Evolutionary conservation across 805 yeast species (phyloP), one percentile per base, ranked within the genome.

Genomic region (Nakazawaea ambrosiae): DNA sequence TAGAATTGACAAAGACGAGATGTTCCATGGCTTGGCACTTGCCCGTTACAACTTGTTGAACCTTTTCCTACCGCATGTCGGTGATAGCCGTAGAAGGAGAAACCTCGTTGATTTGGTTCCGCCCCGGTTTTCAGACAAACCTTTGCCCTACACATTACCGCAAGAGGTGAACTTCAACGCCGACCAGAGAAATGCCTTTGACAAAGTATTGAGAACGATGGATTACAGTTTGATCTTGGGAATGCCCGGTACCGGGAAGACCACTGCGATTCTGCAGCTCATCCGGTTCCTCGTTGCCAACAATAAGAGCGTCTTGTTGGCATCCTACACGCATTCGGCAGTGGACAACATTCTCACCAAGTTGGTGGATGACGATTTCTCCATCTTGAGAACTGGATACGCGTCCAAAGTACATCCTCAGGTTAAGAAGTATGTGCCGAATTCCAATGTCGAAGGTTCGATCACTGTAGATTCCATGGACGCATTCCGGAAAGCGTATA

Each of bases 161-260:
- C 9, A 38, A 15, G 41, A 40, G 3, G 40, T 50, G 11, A 37
- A 50, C 0, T 75, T 85, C 48, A 92, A 92, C 49, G 50, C 54
- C 0, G 95, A 87, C 49, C 98, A 92, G 52, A 42, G 63, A 4
- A 47, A 39, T 2, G 97, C 97, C 0, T 66, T 92, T 27, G 70
- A 75, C 12, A 73, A 67, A 42, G 85, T 79, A 0, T 53, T 87
- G 33, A 56, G 68, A 12, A 70, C 92, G 0, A 54, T 77, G 37
- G 95, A 89, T 53, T 92, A 85, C 52, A 67, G 89, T 4, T 64
- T 92, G 48, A 73, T 92, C 15, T 61, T 90, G 42, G 98, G 98
- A 0, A 92, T 92, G 98, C 98, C 98, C 0, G 98, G 98, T 3
- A 92, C 97, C 0, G 98, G 96, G 8, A 87, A 87, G 51, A 87